Evolutionary conservation across 2,329 filamentous ascomycete species (phyloP), one percentile per base, ranked within the genome.

Genomic region (Penicillium concentricum): DNA sequence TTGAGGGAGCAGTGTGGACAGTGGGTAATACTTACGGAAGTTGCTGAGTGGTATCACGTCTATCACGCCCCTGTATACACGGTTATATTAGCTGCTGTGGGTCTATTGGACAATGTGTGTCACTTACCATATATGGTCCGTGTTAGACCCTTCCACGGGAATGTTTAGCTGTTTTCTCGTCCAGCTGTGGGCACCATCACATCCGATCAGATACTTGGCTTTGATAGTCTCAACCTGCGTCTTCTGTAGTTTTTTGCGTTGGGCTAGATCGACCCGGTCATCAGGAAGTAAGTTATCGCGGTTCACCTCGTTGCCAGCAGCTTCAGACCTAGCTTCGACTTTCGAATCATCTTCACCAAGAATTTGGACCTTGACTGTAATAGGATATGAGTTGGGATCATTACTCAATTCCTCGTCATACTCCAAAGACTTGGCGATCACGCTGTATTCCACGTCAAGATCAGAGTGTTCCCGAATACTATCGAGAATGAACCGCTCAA

Each of bases 171-270:
- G 78, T 52, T 79, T 78, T 38, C 87, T 75, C 0, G 83, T 84
- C 84, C 86, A 89, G 54, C 81, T 85, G 64, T 87, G 85, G 0
- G 87, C 87, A 0, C 87, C 87, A 60, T 90, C 87, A 43, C 84
- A 86, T 0, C 87, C 87, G 4, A 91, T 78, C 30, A 90, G 77
- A 59, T 87, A 90, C 66, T 86, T 86, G 6, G 82, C 79, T 38
- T 75, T 79, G 2, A 87, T 73, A 0, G 47, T 70, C 67, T 64
- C 61, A 59, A 64, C 51, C 30, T 72, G 78, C 76, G 37, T 67
- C 67, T 59, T 38, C 18, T 38, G 41, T n/a, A 20, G 42, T 3
- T 37, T 41, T 15, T 42, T 57, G 12, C 35, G 63, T 32, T 41
- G 50, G 24, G 79, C 76, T 37, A 86, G 67, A 16, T 83, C 81